Evolutionary conservation across 352 stramenopile genomes (phyloP).

Genomic region (Blastocystis hominis): DNA sequence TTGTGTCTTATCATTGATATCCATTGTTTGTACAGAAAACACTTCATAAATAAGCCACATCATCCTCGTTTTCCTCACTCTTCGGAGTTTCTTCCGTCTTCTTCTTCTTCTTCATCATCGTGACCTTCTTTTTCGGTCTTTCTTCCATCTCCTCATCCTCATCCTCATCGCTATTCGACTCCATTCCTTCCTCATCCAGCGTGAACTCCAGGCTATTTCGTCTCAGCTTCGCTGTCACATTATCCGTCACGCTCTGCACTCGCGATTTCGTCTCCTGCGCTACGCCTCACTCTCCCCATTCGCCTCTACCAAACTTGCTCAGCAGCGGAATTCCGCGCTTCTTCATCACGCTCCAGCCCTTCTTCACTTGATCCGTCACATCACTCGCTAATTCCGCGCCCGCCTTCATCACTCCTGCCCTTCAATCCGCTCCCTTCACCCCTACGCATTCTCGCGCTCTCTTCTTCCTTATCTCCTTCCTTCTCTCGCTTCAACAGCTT

Average conservation of each 20-base stretch:
- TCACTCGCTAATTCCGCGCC: conserved; percentile 21
- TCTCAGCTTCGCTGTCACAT: neutral
- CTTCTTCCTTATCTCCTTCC: neutral
- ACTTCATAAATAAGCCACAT: conserved; percentile 6
- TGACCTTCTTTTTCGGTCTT: neutral
- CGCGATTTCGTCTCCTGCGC: conserved; percentile 11
- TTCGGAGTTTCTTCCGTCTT: neutral
- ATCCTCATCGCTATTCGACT: neutral
- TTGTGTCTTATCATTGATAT: neutral
- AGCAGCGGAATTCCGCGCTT: conserved; percentile 6
- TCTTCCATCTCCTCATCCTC: neutral
- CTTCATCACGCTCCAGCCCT: conserved; percentile 45
- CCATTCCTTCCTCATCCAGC: neutral
- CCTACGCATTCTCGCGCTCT: neutral
- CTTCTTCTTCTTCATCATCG: neutral
- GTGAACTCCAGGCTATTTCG: neutral
- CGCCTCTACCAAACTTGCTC: neutral
- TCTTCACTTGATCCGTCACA: conserved; percentile 33
- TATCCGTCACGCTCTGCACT: neutral
- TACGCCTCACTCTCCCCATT: neutral
- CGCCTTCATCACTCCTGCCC: neutral
- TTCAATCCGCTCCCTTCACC: neutral
- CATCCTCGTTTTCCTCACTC: conserved; percentile 17
- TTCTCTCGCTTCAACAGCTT: conserved; percentile 1
- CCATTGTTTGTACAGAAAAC: neutral